Conservation (phyloP, 768 basidiomycete genomes). For the Leccinum subgranulosum region DNA sequence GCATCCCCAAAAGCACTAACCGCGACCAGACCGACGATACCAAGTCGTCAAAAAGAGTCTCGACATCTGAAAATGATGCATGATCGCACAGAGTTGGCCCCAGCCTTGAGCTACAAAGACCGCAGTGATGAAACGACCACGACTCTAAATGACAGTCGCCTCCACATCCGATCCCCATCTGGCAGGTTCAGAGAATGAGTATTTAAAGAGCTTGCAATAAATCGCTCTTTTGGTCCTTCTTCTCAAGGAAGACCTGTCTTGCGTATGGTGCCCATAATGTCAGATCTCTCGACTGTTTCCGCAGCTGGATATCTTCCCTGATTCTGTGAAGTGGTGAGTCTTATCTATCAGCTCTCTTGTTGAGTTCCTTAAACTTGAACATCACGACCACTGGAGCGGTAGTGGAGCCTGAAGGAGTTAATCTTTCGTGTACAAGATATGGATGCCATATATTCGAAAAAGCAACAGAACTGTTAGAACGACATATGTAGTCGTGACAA, state of each 20-base stretch:
- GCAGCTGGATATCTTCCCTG: background rate
- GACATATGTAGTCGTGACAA: background rate
- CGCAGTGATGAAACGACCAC: slow-evolving; percentile 85
- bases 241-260: background rate
- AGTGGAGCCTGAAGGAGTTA: background rate
- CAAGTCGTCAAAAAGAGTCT: slow-evolving; percentile 15
- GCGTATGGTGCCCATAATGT: background rate
- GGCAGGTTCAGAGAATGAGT: background rate
- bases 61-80: background rate
- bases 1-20: slow-evolving; percentile 60
- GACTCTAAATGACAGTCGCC: slow-evolving; percentile 74
- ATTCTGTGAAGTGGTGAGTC: background rate
- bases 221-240: slow-evolving; percentile 42
- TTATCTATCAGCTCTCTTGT: background rate
- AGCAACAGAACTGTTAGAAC: background rate
- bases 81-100: slow-evolving; percentile 69
- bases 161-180: slow-evolving; percentile 82
- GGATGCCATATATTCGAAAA: background rate
- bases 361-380: background rate
- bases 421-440: background rate
- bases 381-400: background rate
- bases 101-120: slow-evolving; percentile 85
- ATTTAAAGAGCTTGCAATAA: slow-evolving; percentile 44
- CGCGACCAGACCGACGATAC: slow-evolving; percentile 61
- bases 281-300: background rate